Base-by-base conservation (phyloP, 2,329 filamentous ascomycete species). In the Emmonsiellopsis sp. region DNA sequence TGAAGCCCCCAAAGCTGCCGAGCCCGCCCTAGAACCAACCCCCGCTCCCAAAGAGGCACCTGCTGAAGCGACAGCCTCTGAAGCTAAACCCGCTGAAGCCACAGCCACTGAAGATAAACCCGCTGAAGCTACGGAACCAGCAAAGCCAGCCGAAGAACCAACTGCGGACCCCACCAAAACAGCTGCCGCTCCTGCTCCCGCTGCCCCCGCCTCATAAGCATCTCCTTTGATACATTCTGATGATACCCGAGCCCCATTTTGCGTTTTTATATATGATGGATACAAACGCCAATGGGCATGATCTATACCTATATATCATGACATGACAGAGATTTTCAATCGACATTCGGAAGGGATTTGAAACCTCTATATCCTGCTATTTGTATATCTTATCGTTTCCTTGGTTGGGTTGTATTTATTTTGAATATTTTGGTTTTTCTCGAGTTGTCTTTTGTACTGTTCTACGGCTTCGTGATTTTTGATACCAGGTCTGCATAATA, bases 91-190 rank as follows among this genome's bases (percentile, higher is more conserved):
- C 36, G 34, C 52, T 40, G 51, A 53, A 34, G 10, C 42, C 42
- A 52, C 34, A 11, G 40, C 42, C 46, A 21, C 44, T n/a, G 53
- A 54, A 34, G 10, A 1, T 9, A 39, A 48, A 47, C 40, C 53
- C 7, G 49, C 49, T 31, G 49, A 50, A 42, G 39, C 36, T 21
- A 21, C 54, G 5, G 36, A 49, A 45, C 13, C 48, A 4, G 36
- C 54, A 27, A 32, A 39, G 31, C 6, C 53, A 31, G 46, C 37
- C 6, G 37, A 33, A 5, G 52, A 49, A n/a, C 33, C 52, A 32
- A 39, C 44, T 2, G 37, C 50, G n/a, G 51, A 53, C 39, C 43
- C 21, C 14, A 49, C 14, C 32, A 56, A 53, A 44, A 42, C 55
- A 6, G 45, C 55, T 21, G 49, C 48, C 2, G 49, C 51, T 31